phyloP scores from a whole-genome alignment of 805 yeast genomes.

The Kodamaea restingae region DNA sequence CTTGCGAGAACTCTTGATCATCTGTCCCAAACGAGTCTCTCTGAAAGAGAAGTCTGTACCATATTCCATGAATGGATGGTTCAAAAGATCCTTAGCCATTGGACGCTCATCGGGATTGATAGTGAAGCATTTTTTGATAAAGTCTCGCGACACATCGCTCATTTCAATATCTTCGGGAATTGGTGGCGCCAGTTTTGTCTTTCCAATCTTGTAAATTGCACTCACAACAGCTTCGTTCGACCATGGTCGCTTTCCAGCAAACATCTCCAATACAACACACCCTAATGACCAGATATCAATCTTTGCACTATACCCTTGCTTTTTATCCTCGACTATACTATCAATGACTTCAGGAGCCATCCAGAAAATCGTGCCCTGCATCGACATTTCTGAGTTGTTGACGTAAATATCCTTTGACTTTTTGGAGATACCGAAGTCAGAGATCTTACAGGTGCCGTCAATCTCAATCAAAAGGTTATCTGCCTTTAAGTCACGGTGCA shows the following conservation, averaged over 20 bases:
- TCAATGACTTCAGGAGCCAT: slow-evolving; percentile 99
- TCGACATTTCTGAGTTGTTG: slow-evolving; percentile 91
- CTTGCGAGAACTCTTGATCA: slow-evolving; percentile 39
- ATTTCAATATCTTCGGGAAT: slow-evolving; percentile 86
- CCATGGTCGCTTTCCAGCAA: slow-evolving; percentile 98
- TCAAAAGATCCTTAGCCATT: slow-evolving; percentile 65
- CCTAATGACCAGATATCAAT: slow-evolving; percentile 98
- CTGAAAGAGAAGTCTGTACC: slow-evolving; percentile 45
- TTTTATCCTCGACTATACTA: slow-evolving; percentile 64
- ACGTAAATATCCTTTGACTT: slow-evolving; percentile 72
- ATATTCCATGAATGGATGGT: slow-evolving; percentile 48
- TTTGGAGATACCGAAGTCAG: slow-evolving; percentile 95
- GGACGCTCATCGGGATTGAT: slow-evolving; percentile 82
- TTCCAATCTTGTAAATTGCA: slow-evolving; percentile 87
- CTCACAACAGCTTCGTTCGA: slow-evolving; percentile 91
- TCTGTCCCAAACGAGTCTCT: slow-evolving; percentile 51
- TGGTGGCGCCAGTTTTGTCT: slow-evolving; percentile 88
- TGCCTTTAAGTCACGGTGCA: slow-evolving; percentile 93
- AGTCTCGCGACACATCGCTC: slow-evolving; percentile 60
- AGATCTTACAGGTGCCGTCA: slow-evolving; percentile 91
- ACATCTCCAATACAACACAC: slow-evolving; percentile 95
- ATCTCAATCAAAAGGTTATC: slow-evolving; percentile 84
- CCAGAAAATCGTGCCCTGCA: slow-evolving; percentile 99
- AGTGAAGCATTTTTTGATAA: slow-evolving; percentile 70
- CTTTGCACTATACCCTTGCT: slow-evolving; percentile 94